A percentile compares a stretch with the other conserved stretches of the same genome.
Conservation (phyloP, 2,329 filamentous ascomycete genomes). For the Epichloe bromicola region DNA sequence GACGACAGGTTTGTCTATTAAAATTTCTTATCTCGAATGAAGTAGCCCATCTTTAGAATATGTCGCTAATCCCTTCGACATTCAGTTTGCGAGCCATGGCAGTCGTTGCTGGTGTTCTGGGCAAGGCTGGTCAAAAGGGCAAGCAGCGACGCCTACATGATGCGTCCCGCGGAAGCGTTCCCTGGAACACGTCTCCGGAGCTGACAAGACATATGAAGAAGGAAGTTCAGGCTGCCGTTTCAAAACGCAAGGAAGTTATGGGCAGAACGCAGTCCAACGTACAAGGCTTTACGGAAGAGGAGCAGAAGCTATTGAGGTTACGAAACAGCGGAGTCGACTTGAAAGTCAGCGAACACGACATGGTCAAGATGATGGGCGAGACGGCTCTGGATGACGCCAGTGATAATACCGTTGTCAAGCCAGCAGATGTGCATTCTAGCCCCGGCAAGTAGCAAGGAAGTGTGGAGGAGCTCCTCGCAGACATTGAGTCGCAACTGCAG, state of each 20-base stretch:
- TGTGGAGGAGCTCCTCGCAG: constrained; percentile 3
- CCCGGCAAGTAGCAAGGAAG: neutral
- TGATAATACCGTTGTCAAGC: neutral
- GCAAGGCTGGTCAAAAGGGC: constrained; percentile 70
- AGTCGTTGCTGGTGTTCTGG: constrained; percentile 74
- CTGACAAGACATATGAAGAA: constrained; percentile 26
- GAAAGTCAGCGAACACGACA: constrained; percentile 23
- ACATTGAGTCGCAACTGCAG: constrained; percentile 10
- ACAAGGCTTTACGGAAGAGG: constrained; percentile 25
- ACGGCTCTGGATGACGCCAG: constrained; percentile 5
- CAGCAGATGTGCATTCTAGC: neutral
- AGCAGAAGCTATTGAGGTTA: constrained; percentile 20
- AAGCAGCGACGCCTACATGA: constrained; percentile 51
- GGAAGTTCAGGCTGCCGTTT: constrained; percentile 17
- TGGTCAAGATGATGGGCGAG: constrained; percentile 21
- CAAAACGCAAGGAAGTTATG: constrained; percentile 24
- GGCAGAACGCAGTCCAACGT: constrained; percentile 22
- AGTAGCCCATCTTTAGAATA: neutral
- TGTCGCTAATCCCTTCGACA: constrained; percentile 2
- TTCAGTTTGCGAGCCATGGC: constrained; percentile 64
- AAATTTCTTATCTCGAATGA: neutral
- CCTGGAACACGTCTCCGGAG: constrained; percentile 42
- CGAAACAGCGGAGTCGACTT: constrained; percentile 14
- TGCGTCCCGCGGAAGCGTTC: constrained; percentile 48
- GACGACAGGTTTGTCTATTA: constrained; percentile 62